phyloP scores from a whole-genome alignment of 1,284 basidiomycete genomes.

The Veloboletus limbatus region DNA sequence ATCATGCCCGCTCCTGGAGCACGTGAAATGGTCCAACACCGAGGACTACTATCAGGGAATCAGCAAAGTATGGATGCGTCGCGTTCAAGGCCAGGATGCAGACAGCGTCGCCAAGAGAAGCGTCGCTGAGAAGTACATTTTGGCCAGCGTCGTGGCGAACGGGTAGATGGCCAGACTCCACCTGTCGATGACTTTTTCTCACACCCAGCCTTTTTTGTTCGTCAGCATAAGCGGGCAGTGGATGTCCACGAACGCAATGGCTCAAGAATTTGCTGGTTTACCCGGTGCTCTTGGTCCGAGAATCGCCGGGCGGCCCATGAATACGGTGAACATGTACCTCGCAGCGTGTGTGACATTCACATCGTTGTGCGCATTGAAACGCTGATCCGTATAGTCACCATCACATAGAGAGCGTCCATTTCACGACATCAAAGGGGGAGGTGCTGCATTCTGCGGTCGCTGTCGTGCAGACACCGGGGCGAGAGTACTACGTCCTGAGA shows the following conservation, averaged over 20 bases:
- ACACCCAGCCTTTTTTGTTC: background rate
- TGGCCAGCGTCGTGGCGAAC: constrained; percentile 66
- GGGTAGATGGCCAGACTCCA: constrained; percentile 40
- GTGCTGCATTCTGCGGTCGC: constrained; percentile 62
- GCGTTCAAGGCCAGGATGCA: constrained; percentile 43
- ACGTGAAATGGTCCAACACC: constrained; percentile 57
- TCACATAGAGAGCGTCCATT: constrained; percentile 72
- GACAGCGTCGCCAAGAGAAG: constrained; percentile 41
- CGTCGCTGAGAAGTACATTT: constrained; percentile 58
- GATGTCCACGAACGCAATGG: constrained; percentile 63
- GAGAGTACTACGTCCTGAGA: constrained; percentile 64
- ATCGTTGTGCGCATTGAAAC: background rate
- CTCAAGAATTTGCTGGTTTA: constrained; percentile 58
- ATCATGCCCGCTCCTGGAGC: constrained; percentile 30
- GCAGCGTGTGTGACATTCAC: constrained; percentile 46
- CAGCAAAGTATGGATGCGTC: constrained; percentile 58
- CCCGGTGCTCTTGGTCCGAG: constrained; percentile 20
- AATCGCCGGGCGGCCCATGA: constrained; percentile 34
- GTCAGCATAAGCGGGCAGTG: constrained; percentile 62
- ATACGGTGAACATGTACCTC: constrained; percentile 56
- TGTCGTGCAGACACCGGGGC: constrained; percentile 58
- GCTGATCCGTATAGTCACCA: constrained; percentile 51
- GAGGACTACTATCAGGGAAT: constrained; percentile 70
- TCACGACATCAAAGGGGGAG: constrained; percentile 40
- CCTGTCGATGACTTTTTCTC: background rate